These are phyloP conservation scores for Besnoitia besnoiti DNA, from an alignment of 169 alveolate genomes.

Conservation along the genomic window DNA sequence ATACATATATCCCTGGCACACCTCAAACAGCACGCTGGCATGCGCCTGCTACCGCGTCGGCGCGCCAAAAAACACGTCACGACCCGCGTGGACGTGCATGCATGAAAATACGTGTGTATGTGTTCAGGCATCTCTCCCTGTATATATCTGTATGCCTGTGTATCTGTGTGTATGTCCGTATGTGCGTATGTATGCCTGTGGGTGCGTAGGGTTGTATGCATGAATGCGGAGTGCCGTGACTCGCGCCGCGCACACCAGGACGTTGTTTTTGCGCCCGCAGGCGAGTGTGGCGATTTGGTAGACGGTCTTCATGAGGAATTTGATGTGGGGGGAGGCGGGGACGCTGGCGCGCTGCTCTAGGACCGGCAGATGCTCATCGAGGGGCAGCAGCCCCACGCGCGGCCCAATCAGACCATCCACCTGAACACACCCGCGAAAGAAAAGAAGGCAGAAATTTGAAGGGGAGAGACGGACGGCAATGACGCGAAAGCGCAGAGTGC, in stretches of 20 bases:
- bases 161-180: not conserved
- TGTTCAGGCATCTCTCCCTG: too few species aligned
- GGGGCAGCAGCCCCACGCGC: conserved; percentile 42
- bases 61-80: too few species aligned
- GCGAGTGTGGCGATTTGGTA: conserved; percentile 31
- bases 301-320: conserved; percentile 25
- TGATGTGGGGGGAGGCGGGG: conserved; percentile 49
- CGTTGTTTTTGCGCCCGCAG: conserved; percentile 34
- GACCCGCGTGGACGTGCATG: too few species aligned
- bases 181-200: not conserved
- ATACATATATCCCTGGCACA: too few species aligned
- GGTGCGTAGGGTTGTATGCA: not conserved
- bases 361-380: conserved; percentile 34
- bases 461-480: not conserved
- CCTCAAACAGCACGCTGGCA: too few species aligned
- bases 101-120: too few species aligned
- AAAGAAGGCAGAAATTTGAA: not conserved
- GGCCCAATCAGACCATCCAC: conserved; percentile 55
- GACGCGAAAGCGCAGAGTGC: not conserved
- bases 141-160: not conserved
- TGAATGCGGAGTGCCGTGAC: too few species aligned
- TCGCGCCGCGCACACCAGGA: not conserved
- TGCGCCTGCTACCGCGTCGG: too few species aligned
- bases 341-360: conserved; percentile 46
- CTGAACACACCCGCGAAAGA: conserved; percentile 34